Evolutionary conservation across 306 rosid genomes (phyloP).

Genomic region (Luffa acutangula): DNA sequence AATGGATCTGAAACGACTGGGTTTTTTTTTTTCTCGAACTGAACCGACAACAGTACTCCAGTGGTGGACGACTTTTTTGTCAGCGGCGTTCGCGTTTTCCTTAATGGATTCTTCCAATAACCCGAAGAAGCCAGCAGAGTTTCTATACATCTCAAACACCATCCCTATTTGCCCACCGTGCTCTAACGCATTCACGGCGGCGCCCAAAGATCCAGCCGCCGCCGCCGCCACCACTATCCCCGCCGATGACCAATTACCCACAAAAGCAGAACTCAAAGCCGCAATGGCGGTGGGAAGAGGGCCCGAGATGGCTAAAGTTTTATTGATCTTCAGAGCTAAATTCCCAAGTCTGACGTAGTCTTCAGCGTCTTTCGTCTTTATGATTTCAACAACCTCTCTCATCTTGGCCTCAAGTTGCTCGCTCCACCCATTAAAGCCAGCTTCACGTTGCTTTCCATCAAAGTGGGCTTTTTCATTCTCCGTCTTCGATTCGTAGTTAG

Average conservation of each 20-base stretch:
- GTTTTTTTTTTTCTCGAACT: too few species aligned
- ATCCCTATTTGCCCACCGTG: constrained; percentile 70
- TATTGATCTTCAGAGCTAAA: constrained; percentile 43
- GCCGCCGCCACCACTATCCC: constrained; percentile 34
- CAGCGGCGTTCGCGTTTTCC: too few species aligned
- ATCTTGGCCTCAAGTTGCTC: constrained; percentile 37
- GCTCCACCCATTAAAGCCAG: constrained; percentile 49
- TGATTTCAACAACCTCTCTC: constrained; percentile 40
- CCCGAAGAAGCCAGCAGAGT: constrained; percentile 41
- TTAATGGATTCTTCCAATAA: constrained; percentile 32
- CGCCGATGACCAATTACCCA: constrained; percentile 23
- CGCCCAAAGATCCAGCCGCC: constrained; percentile 44
- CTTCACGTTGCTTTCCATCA: neutral
- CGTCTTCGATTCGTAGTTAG: neutral
- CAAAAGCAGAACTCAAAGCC: constrained; percentile 36
- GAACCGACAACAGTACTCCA: too few species aligned
- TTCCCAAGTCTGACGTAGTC: constrained; percentile 65
- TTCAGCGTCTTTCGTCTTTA: constrained; percentile 42
- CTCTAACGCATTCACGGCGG: constrained; percentile 34
- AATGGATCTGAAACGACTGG: too few species aligned
- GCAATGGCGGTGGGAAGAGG: constrained; percentile 68
- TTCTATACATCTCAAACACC: constrained; percentile 65
- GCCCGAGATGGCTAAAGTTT: constrained; percentile 45
- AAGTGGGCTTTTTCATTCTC: neutral
- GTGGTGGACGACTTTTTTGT: too few species aligned